Conservation (phyloP, 2,329 filamentous ascomycete genomes). For the Talaromyces funiculosus region DNA sequence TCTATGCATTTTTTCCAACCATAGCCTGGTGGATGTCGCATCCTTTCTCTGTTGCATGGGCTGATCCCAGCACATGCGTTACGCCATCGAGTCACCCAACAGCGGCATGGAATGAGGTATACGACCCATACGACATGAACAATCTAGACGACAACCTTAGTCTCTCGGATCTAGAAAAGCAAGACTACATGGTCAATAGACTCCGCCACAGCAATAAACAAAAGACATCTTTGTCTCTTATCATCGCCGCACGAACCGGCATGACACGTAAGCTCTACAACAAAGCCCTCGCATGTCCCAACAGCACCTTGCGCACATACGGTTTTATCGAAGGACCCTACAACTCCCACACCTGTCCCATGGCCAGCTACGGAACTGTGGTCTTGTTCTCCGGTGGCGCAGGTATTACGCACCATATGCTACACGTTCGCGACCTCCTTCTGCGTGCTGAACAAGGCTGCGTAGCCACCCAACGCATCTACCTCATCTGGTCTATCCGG, state of each 20-base stretch:
- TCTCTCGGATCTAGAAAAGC: conserved; percentile 10
- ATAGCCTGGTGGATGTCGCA: conserved; percentile 46
- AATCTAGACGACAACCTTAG: conserved; percentile 31
- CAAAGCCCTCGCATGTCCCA: conserved; percentile 46
- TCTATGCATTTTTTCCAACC: conserved; percentile 55
- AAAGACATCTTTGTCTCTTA: conserved; percentile 47
- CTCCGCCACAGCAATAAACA: conserved; percentile 17
- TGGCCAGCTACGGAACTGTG: conserved; percentile 59
- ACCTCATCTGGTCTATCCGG: conserved; percentile 59
- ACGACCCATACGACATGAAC: conserved; percentile 6
- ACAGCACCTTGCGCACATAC: conserved; percentile 45
- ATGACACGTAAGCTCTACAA: conserved; percentile 59
- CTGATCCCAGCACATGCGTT: conserved; percentile 29
- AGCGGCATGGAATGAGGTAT: conserved; percentile 14
- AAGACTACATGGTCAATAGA: neutral
- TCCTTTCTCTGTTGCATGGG: conserved; percentile 46
- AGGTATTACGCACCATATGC: conserved; percentile 61
- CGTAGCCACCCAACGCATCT: conserved; percentile 53
- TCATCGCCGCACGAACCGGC: conserved; percentile 57
- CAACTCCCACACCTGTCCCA: conserved; percentile 48
- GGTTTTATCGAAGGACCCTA: conserved; percentile 62
- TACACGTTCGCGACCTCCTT: conserved; percentile 56
- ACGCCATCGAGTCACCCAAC: conserved; percentile 20
- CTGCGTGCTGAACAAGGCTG: conserved; percentile 47
- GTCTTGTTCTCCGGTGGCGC: conserved; percentile 61